These are phyloP conservation scores for Colletotrichum australisinense DNA, from an alignment of 2,329 filamentous ascomycete species.

Conservation along the genomic window DNA sequence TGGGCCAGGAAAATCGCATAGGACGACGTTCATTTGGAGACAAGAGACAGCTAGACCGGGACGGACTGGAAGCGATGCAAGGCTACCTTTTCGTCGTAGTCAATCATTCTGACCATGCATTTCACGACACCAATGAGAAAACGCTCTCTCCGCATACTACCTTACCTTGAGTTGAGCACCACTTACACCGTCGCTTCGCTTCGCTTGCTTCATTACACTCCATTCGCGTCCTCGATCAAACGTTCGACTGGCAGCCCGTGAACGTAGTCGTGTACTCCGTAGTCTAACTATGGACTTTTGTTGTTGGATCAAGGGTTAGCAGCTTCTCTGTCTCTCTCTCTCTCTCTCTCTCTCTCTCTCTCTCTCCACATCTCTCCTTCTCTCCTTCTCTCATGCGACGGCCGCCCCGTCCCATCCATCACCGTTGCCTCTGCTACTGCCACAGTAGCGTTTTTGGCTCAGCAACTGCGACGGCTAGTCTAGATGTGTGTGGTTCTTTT, in stretches of 20 bases:
- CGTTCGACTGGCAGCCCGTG: background rate
- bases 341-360: background rate
- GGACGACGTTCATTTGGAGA: background rate
- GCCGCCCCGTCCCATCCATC: background rate
- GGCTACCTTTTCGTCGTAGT: background rate
- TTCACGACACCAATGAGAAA: background rate
- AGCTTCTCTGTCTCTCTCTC: background rate
- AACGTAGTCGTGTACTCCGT: no score
- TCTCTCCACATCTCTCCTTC: no score
- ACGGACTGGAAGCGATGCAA: slow-evolving; percentile 5
- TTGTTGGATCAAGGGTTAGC: background rate
- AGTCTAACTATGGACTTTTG: background rate
- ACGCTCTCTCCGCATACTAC: background rate
- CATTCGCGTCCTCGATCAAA: background rate
- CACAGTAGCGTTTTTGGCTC: slow-evolving; percentile 4
- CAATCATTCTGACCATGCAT: background rate
- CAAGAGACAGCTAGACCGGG: background rate
- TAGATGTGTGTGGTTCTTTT: background rate
- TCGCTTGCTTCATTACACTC: slow-evolving; percentile 11
- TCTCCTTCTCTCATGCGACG: background rate
- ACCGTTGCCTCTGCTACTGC: slow-evolving; percentile 9
- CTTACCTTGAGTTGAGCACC: background rate
- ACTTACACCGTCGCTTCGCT: slow-evolving; percentile 29
- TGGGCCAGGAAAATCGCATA: background rate
- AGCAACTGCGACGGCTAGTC: slow-evolving; percentile 15